phyloP scores from a whole-genome alignment of 2,329 filamentous ascomycete genomes.

The Aspergillus ochraceus region DNA sequence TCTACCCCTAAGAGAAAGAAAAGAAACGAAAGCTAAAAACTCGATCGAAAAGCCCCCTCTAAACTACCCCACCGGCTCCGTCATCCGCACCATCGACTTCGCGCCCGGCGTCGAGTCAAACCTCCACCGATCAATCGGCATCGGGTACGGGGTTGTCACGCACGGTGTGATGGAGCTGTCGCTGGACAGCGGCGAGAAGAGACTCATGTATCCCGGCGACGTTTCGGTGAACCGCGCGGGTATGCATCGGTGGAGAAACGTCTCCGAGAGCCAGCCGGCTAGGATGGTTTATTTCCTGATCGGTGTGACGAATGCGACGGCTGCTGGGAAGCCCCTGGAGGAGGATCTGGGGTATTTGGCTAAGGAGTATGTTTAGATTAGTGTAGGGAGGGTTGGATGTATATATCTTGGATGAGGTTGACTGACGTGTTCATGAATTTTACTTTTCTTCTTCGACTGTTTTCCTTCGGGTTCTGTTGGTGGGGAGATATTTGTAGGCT shows the following conservation, averaged over 20 bases:
- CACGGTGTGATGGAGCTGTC: conserved; percentile 1
- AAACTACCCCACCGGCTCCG: neutral
- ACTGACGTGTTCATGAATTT: too few relatives aligned
- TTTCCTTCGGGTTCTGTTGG: too few relatives aligned
- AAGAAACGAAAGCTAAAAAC: too few relatives aligned
- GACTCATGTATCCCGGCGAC: conserved; percentile 4
- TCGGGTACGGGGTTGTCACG: neutral
- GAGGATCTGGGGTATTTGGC: conserved; percentile 3
- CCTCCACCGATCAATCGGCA: neutral
- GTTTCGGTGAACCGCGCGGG: conserved; percentile 1
- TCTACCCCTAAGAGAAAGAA: neutral
- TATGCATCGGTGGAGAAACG: conserved; percentile 3
- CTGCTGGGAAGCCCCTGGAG: neutral
- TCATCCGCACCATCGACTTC: conserved; percentile 4
- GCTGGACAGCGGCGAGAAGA: conserved; percentile 4
- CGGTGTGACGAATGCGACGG: neutral
- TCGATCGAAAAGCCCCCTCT: neutral
- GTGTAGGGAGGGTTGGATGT: neutral
- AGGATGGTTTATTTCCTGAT: neutral
- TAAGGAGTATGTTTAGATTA: neutral
- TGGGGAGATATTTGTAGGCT: too few relatives aligned
- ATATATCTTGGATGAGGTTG: too few relatives aligned
- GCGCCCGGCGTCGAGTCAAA: neutral
- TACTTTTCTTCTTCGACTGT: too few relatives aligned
- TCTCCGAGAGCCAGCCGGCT: neutral